phyloP scores from a whole-genome alignment of 495 filamentous ascomycete species.

The Penicillium angulare region DNA sequence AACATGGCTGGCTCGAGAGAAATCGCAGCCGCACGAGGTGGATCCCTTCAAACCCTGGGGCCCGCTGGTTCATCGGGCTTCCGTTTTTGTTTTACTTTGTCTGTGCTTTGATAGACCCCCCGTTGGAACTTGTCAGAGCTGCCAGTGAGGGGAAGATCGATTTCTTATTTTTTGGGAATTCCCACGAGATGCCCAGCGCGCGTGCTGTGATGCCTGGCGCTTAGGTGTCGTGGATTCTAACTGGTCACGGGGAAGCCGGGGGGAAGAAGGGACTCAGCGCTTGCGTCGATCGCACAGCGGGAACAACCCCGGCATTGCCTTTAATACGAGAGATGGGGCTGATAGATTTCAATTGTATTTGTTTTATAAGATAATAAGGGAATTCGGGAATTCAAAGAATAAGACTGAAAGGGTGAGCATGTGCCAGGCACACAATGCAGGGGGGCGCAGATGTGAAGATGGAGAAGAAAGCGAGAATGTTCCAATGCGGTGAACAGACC shows the following conservation, averaged over 20 bases:
- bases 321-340: no score
- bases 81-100: slow-evolving; percentile 1
- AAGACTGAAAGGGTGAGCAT: background rate
- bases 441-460: background rate
- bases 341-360: no score
- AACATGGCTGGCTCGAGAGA: slow-evolving; percentile 41
- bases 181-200: slow-evolving; percentile 10
- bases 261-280: slow-evolving; percentile 13
- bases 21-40: slow-evolving; percentile 31
- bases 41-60: slow-evolving; percentile 18
- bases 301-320: slow-evolving; percentile 15
- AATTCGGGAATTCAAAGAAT: background rate
- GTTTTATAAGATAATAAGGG: no score
- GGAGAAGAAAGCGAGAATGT: background rate
- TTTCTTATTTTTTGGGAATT: slow-evolving; percentile 20
- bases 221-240: slow-evolving; percentile 25
- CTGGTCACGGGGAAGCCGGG: slow-evolving; percentile 8
- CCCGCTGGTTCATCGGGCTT: slow-evolving; percentile 24
- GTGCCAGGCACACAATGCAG: slow-evolving; percentile 14
- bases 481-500: slow-evolving; percentile 12
- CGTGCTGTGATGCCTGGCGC: slow-evolving; percentile 33
- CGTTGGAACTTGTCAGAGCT: background rate
- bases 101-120: background rate
- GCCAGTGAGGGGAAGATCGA: slow-evolving; percentile 14
- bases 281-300: slow-evolving; percentile 16